phyloP scores from a whole-genome alignment of 192 early-diverging fungal species.

The Glomus cerebriforme region DNA sequence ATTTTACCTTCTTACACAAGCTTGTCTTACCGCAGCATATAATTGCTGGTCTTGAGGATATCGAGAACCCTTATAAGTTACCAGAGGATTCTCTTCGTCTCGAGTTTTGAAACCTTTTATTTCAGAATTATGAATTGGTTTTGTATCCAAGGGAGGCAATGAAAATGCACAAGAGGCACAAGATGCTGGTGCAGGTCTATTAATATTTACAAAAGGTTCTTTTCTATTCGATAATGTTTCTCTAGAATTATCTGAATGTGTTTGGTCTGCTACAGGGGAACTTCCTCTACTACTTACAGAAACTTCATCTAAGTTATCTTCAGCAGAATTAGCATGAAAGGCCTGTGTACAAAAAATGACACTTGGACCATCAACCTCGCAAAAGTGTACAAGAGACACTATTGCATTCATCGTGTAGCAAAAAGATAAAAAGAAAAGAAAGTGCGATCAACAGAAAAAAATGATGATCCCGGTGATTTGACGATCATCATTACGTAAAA shows the following conservation, averaged over 20 bases:
- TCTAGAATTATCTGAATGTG: not conserved
- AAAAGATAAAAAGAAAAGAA: not conserved
- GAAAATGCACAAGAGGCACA: conserved; percentile 31
- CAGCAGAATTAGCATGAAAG: conserved; percentile 35
- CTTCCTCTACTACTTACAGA: conserved; percentile 10
- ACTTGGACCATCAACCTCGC: conserved; percentile 47
- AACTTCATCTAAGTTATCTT: conserved; percentile 13
- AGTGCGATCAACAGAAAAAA: not conserved
- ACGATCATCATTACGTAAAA: no score
- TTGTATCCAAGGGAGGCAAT: not conserved
- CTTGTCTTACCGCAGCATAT: conserved; percentile 44
- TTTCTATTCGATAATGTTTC: conserved; percentile 9
- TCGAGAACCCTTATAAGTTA: conserved; percentile 43
- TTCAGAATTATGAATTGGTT: conserved; percentile 13
- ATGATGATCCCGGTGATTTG: no score
- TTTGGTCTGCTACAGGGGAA: not conserved
- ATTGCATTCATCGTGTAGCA: conserved; percentile 43
- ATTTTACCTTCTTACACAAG: conserved; percentile 48
- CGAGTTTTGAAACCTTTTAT: conserved; percentile 38
- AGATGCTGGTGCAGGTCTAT: conserved; percentile 3
- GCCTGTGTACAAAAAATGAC: conserved; percentile 50
- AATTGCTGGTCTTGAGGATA: conserved; percentile 43
- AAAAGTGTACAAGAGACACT: conserved; percentile 49
- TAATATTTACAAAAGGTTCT: not conserved
- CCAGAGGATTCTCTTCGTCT: conserved; percentile 43